Base-by-base conservation (phyloP, 805 yeast genomes). In the Nakazawaea holstii region DNA sequence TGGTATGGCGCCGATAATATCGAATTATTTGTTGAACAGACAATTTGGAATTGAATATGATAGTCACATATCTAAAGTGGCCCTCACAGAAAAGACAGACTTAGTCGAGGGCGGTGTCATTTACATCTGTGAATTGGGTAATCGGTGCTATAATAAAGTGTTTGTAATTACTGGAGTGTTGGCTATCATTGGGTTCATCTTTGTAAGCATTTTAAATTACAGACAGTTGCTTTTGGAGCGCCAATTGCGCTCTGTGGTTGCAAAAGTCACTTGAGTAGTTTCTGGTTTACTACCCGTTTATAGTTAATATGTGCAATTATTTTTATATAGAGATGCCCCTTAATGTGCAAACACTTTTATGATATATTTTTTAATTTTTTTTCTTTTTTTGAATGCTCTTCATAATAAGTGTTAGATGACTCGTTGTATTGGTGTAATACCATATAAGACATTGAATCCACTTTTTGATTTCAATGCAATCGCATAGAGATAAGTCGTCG, bases 1-100 rank as follows among this genome's bases (percentile, higher is more conserved):
- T 20, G 80, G 82, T 9, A 57, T 83, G 45, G 79, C 90, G 0
- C 91, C 94, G 1, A 74, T 83, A 13, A 52, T 81, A 0, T 79
- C 86, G 1, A 76, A 84, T 35, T 76, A 77, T 52, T 64, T 74
- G 49, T 72, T 86, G 53, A 84, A 87, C 38, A 69, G 73, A 46
- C 60, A 80, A 36, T 82, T 85, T 62, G 94, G 94, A 9, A 58
- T 65, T 24, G 70, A 75, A 29, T 86, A 81, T 60, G 95, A 86
- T 59, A 61, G 70, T 4, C 62, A 77, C 43, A 48, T 52, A 3
- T 48, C 54, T 26, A 39, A 45, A n/a, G 43, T 49, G 11, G 31
- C 29, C 11, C 27, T 48, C 33, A 28, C 39, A 8, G 39, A 39
- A 26, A 40, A 47, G 42, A 14, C 20, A 4, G 13, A 28, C 13